Base-by-base conservation (phyloP, 2,329 filamentous ascomycete species). In the Apiospora phragmitis region DNA sequence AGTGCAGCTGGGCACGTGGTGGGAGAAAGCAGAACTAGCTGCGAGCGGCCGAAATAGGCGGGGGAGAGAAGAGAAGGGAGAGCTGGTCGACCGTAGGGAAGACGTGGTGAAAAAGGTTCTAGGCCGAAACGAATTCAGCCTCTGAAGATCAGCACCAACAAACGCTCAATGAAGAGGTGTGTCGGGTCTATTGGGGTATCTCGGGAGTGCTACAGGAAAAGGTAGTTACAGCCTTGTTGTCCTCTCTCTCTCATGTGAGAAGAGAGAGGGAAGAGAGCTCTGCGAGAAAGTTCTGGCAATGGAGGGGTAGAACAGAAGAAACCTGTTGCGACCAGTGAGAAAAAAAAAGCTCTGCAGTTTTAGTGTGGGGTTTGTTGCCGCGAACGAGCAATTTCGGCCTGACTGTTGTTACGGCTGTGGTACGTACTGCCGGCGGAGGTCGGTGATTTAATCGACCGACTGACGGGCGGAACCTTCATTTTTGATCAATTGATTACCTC, bases 21-120 rank as follows among this genome's bases (percentile, higher is more conserved):
- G 80, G 83, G 81, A 77, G 86, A 88, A 85, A 75, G 89, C 90
- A 92, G 90, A 86, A 84, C 90, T 89, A 85, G 90, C 90, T 91
- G 90, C 90, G 84, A 84, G 80, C 79, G 83, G 83, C 79, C 81
- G 81, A 83, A 88, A 83, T 79, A 81, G 79, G 80, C 80, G 82
- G 75, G 81, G 77, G 73, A 81, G 74, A 87, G 88, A 89, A 90
- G 84, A 78, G 86, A 89, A 89, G 77, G 83, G 77, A 75, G 77
- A 76, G 72, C 78, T 75, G 76, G 74, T 72, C 72, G 76, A 76
- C 75, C 80, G 77, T 71, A 80, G 78, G 74, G 79, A 81, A 81
- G 84, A 84, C 85, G 83, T 86, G 80, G 74, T 83, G 82, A 79
- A 43, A 35, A 35, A 12, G 45, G 66, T 21, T 42, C 29, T 11